A percentile compares a stretch with the other conserved stretches of the same genome.
Conservation (phyloP, 495 filamentous ascomycete species). For the Viridothelium virens region DNA sequence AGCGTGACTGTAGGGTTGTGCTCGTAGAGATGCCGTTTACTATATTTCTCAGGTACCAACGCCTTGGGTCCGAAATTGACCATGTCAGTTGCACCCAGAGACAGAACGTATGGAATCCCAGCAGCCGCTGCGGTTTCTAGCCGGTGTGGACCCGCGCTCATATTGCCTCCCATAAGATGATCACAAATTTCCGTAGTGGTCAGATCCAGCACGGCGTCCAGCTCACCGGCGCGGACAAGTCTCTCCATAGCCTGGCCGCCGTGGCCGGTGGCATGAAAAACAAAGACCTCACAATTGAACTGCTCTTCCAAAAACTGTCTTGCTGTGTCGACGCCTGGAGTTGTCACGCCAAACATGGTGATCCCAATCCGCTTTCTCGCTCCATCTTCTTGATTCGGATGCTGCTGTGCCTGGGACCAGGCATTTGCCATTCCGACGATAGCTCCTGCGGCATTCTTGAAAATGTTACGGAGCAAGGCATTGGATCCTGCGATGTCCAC, state of each 20-base stretch:
- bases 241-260: conserved; percentile 63
- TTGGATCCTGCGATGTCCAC: conserved; percentile 64
- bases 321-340: conserved; percentile 48
- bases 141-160: conserved; percentile 48
- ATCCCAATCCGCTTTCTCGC: conserved; percentile 47
- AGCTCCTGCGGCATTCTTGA: conserved; percentile 54
- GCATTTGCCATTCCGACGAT: conserved; percentile 49
- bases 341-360: conserved; percentile 72
- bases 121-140: conserved; percentile 46
- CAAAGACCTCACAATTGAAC: conserved; percentile 47
- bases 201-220: conserved; percentile 59
- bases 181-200: conserved; percentile 64
- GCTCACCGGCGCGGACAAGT: conserved; percentile 42
- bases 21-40: conserved; percentile 44
- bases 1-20: conserved; percentile 62
- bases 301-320: conserved; percentile 39
- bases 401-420: conserved; percentile 31
- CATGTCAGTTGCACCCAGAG: conserved; percentile 60
- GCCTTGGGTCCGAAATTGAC: conserved; percentile 54
- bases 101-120: conserved; percentile 55
- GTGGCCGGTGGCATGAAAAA: conserved; percentile 62
- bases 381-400: conserved; percentile 5
- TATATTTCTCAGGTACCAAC: conserved; percentile 47
- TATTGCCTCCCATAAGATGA: conserved; percentile 51
- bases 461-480: conserved; percentile 44